Percentiles rank a stretch among this genome's conserved stretches.
phyloP scores from a whole-genome alignment of 2,329 filamentous ascomycete species.

The Paracamarosporium sp. region DNA sequence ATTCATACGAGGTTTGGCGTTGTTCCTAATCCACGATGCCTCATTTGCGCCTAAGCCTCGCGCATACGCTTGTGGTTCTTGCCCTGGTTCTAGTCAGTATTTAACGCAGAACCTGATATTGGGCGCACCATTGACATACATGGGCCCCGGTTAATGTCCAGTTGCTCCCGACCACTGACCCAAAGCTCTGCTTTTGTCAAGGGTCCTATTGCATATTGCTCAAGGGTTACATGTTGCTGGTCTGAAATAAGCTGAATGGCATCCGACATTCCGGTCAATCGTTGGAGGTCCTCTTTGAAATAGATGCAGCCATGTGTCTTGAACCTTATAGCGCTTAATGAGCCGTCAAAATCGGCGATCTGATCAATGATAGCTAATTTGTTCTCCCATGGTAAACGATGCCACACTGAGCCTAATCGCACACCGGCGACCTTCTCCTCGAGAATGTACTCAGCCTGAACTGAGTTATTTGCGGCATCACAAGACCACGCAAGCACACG shows the following conservation, averaged over 20 bases:
- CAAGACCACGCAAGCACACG: conserved; percentile 35
- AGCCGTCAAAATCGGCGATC: conserved; percentile 9
- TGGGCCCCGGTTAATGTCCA: conserved; percentile 12
- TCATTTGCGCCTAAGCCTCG: conserved; percentile 11
- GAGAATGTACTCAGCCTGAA: conserved; percentile 31
- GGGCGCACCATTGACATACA: conserved; percentile 7
- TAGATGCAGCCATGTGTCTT: conserved; percentile 16
- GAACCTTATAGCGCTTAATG: conserved; percentile 9
- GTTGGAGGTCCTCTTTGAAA: conserved; percentile 16
- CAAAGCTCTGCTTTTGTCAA: conserved; percentile 14
- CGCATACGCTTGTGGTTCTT: conserved; percentile 7
- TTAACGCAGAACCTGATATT: neutral
- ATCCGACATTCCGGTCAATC: conserved; percentile 5
- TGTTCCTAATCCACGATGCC: conserved; percentile 7
- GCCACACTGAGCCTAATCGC: conserved; percentile 31
- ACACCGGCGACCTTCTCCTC: conserved; percentile 26
- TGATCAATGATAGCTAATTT: conserved; percentile 12
- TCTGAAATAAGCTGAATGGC: conserved; percentile 4
- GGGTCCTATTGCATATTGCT: conserved; percentile 14
- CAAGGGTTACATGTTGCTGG: conserved; percentile 3
- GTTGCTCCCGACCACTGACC: conserved; percentile 14
- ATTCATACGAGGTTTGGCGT: conserved; percentile 15
- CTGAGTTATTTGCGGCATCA: conserved; percentile 20
- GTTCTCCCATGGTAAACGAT: neutral
- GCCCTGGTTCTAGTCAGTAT: conserved; percentile 18